These are phyloP conservation scores for Porogramme epimiltina DNA, from an alignment of 1,284 basidiomycete species.

Conservation along the genomic window DNA sequence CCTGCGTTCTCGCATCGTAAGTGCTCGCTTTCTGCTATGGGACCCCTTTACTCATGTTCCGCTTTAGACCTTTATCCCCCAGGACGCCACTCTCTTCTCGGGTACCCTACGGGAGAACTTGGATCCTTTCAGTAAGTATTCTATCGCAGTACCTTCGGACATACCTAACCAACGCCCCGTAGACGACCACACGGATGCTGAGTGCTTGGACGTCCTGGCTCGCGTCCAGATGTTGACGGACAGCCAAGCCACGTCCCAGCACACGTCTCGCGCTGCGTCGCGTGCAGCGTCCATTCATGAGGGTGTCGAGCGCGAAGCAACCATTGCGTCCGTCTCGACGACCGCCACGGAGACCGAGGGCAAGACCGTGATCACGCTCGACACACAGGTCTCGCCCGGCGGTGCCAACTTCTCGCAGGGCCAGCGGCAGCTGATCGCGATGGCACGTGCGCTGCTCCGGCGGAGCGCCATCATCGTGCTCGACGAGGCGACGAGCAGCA, in stretches of 20 bases:
- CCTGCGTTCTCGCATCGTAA: slow-evolving; percentile 71
- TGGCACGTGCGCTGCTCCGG: slow-evolving; percentile 78
- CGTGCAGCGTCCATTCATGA: slow-evolving; percentile 41
- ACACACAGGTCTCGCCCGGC: slow-evolving; percentile 76
- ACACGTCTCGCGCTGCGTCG: slow-evolving; percentile 50
- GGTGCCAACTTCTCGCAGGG: slow-evolving; percentile 87
- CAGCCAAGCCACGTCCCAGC: slow-evolving; percentile 44
- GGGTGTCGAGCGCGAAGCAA: slow-evolving; percentile 28
- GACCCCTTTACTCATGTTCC: neutral
- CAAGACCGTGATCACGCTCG: slow-evolving; percentile 62
- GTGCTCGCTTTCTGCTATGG: slow-evolving; percentile 23
- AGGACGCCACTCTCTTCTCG: slow-evolving; percentile 84
- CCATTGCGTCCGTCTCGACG: slow-evolving; percentile 36
- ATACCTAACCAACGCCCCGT: neutral
- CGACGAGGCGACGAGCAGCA: slow-evolving; percentile 82
- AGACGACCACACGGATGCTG: slow-evolving; percentile 81
- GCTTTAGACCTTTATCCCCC: slow-evolving; percentile 75
- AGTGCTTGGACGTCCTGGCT: slow-evolving; percentile 68
- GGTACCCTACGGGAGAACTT: slow-evolving; percentile 86
- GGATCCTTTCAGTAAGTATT: slow-evolving; percentile 74
- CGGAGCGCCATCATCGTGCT: slow-evolving; percentile 79
- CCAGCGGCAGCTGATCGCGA: slow-evolving; percentile 81
- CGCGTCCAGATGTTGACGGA: slow-evolving; percentile 66
- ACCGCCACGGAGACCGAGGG: slow-evolving; percentile 48
- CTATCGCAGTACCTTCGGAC: too few species aligned